Evolutionary conservation across 1,284 basidiomycete species (phyloP).

Genomic region (Puccinia horiana): DNA sequence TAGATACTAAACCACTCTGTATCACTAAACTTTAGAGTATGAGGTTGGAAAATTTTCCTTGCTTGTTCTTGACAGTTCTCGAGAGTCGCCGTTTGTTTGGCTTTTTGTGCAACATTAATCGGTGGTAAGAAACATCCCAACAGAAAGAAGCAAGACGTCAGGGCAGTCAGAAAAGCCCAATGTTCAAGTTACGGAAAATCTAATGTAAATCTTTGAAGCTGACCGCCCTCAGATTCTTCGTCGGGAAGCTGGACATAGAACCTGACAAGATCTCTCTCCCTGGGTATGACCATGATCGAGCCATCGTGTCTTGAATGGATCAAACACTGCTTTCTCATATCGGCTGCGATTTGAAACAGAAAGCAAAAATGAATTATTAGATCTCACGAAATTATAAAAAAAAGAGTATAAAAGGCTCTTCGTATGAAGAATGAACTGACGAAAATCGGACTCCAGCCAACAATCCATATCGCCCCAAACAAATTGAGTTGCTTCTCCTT

Average conservation of each 20-base stretch:
- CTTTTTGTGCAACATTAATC: constrained; percentile 18
- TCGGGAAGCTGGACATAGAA: constrained; percentile 57
- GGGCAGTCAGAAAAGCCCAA: not conserved
- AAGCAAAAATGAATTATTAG: constrained; percentile 53
- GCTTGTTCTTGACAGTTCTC: constrained; percentile 59
- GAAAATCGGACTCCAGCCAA: constrained; percentile 51
- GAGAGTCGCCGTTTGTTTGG: constrained; percentile 57
- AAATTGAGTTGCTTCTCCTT: constrained; percentile 59
- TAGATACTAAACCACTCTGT: constrained; percentile 60
- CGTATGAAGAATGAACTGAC: constrained; percentile 20
- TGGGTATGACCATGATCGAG: constrained; percentile 57
- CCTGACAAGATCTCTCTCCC: constrained; percentile 55
- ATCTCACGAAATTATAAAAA: constrained; percentile 46
- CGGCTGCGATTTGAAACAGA: constrained; percentile 32
- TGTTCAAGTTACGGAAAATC: not conserved
- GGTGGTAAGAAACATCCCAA: not conserved
- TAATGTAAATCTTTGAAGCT: not conserved
- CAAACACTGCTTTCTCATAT: constrained; percentile 55
- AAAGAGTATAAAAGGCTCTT: not conserved
- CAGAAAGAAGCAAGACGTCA: not conserved
- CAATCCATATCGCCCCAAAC: constrained; percentile 58
- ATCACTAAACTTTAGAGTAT: constrained; percentile 59
- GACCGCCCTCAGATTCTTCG: constrained; percentile 49
- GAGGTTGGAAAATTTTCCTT: constrained; percentile 60
- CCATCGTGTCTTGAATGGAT: constrained; percentile 56